Evolutionary conservation across 495 filamentous ascomycete genomes (phyloP), one percentile per base, ranked within the genome.

Genomic region (Polyplosphaeria fusca): DNA sequence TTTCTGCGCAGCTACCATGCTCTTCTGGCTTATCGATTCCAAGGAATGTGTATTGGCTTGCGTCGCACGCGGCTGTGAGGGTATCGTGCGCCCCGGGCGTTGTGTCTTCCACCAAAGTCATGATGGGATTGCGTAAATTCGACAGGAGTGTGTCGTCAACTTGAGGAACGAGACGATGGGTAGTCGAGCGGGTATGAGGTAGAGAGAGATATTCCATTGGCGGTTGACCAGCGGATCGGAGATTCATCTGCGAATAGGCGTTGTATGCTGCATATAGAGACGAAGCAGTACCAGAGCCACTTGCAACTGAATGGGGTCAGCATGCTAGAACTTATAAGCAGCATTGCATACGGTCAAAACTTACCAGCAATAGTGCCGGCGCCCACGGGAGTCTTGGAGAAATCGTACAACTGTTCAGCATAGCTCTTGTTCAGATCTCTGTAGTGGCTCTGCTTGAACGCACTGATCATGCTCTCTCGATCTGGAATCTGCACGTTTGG

Each of bases 331-430:
- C 46, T 4, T 12, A 23, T 40, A 12, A 48, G 23, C 55, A 65
- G 51, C 47, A 56, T 9, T n/a, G 23, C 24, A 3, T 27, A 13
- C 23, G 1, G 42, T 16, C n/a, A 32, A 45, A 7, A 51, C 53
- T 52, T 57, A 70, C 66, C 67, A 25, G 59, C 47, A 45, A 64
- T 40, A 45, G 60, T 59, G 40, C 63, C 71, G 19, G 71, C 71
- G 19, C 71, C 71, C 7, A 73, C 71, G 3, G 71, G 71, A 4
- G 71, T 73, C 49, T 72, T 72, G 0, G 68, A 71, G 41, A 73
- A 73, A 26, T 71, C 68, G 28, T 71, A 68, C 22, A 73, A 50
- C 32, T 73, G 71, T 49, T 73, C 70, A 3, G 68, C 54, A 48
- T 72, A 72, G 26, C 64, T 67, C 61, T 73, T 73, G 30, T 67